Evolutionary conservation across 2,329 filamentous ascomycete genomes (phyloP).

Genomic region (Epichloe gansuensis): DNA sequence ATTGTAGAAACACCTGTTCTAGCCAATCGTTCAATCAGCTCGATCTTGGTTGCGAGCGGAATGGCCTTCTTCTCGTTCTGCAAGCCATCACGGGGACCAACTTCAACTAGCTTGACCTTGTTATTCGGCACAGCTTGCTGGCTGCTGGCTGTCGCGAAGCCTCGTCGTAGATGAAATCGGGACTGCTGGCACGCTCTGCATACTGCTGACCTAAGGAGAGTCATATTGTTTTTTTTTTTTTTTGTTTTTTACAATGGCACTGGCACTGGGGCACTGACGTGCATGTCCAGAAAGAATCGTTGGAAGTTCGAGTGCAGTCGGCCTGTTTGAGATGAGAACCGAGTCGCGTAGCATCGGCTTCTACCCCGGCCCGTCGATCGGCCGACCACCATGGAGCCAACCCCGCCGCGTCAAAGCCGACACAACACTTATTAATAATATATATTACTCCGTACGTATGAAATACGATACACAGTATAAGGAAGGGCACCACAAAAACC

Average conservation of each 20-base stretch:
- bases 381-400: conserved; percentile 1
- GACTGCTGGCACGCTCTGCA: conserved; percentile 28
- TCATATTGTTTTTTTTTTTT: conserved; percentile 16
- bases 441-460: background rate
- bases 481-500: background rate
- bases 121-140: conserved; percentile 24
- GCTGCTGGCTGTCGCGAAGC: conserved; percentile 28
- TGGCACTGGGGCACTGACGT: background rate
- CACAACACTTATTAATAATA: background rate
- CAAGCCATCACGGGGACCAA: conserved; percentile 74
- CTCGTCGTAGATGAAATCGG: conserved; percentile 19
- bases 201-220: conserved; percentile 23
- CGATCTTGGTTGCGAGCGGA: conserved; percentile 60
- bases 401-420: background rate
- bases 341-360: conserved; percentile 20
- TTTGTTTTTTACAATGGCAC: background rate
- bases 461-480: background rate
- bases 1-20: conserved; percentile 60
- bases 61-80: conserved; percentile 72
- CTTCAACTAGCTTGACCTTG: conserved; percentile 59
- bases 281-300: background rate
- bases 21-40: conserved; percentile 59
- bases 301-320: background rate
- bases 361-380: conserved; percentile 9
- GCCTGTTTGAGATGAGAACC: background rate